Base-by-base conservation (phyloP, 2,329 filamentous ascomycete genomes). In the Aureobasidium namibiae region DNA sequence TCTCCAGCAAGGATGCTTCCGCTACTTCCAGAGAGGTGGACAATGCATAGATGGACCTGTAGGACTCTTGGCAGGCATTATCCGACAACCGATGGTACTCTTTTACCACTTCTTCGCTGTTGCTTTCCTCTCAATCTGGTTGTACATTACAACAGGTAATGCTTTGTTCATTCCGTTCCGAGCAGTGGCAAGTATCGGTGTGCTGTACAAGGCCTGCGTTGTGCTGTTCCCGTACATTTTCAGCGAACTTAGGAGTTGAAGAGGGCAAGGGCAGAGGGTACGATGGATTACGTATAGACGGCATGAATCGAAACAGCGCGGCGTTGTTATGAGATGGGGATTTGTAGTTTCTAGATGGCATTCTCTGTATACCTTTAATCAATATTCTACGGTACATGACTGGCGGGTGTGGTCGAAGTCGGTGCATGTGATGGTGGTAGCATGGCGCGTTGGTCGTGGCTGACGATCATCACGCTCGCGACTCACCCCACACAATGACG, bases 31-130 rank as follows among this genome's bases (percentile, higher is more conserved):
- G 70, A 80, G 79, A 34, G 86, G 86, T 42, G 82, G 86, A 49
- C 84, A 85, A 62, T 84, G 85, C 73, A 82, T 90, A 23, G 84
- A 89, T 63, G 90, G 88, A 34, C 94, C 94, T 2, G 85, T 88
- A 46, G 88, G 89, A 31, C 77, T 99, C 61, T 79, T 99, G 9
- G 90, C 84, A 0, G 94, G 91, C 14, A 81, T 97, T 60, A 86
- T 95, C 64, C 82, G 86, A 52, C 82, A 85, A 57, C 94, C 94
- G 0, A 73, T 85, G 54, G 81, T 91, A 39, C 83, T 99, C 39
- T 86, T 94, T 66, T 89, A 88, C 71, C 94, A 99, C 74, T 99
- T 99, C 77, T 99, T 96, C 76, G 83, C 86, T 29, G 94, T 99
- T 33, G 94, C 94, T 2, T 85, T 97, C 65, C 82, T 95, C 64